Conservation (phyloP, 108 stramenopile genomes). For the Pelagomonas calceolata region DNA sequence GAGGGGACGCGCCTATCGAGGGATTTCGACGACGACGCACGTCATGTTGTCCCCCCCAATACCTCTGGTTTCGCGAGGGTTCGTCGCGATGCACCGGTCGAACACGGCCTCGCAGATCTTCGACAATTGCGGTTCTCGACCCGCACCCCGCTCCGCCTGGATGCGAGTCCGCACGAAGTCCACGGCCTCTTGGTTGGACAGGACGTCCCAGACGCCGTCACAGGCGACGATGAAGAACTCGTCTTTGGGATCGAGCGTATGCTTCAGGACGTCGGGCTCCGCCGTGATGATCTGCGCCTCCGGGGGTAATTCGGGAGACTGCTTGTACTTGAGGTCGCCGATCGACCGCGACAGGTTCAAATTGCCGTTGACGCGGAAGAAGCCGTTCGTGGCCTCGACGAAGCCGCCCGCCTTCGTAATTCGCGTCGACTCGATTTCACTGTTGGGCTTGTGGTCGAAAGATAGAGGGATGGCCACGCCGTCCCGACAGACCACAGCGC, state of each 20-base stretch:
- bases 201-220: constrained; percentile 13
- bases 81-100: background rate
- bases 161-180: constrained; percentile 3
- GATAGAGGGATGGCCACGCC: constrained; percentile 58
- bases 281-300: constrained; percentile 40
- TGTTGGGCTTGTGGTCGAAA: constrained; percentile 70
- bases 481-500: constrained; percentile 61
- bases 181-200: constrained; percentile 18
- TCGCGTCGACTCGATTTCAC: constrained; percentile 59
- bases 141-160: background rate
- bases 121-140: too few relatives aligned
- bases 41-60: background rate
- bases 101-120: background rate
- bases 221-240: constrained; percentile 9
- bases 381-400: constrained; percentile 64
- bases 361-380: constrained; percentile 89
- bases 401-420: constrained; percentile 76
- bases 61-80: background rate
- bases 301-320: constrained; percentile 8
- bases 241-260: constrained; percentile 15
- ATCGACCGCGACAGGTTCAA: constrained; percentile 83
- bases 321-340: constrained; percentile 67
- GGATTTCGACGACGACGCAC: background rate
- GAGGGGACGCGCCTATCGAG: too few relatives aligned
- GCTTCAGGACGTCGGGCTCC: constrained; percentile 30